phyloP scores from a whole-genome alignment of 1,284 basidiomycete species.

The Waitea zeae region DNA sequence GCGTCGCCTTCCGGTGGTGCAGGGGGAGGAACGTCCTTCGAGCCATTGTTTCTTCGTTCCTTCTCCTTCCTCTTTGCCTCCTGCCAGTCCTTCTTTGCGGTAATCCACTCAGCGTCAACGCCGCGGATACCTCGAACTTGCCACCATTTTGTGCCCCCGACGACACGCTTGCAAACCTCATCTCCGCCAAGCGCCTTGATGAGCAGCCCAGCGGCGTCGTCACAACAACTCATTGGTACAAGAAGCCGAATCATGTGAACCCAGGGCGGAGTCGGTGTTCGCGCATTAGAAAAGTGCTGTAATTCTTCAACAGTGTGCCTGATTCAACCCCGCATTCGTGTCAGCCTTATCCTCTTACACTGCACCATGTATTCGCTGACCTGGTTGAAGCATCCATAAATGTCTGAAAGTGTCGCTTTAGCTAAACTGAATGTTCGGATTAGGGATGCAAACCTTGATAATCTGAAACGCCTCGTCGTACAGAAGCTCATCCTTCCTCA shows the following conservation, averaged over 20 bases:
- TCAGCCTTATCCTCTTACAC: neutral
- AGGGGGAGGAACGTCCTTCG: neutral
- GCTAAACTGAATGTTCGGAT: slow-evolving; percentile 1
- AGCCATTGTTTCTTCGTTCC: neutral
- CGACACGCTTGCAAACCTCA: slow-evolving; percentile 51
- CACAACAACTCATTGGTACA: slow-evolving; percentile 61
- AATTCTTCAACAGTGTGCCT: slow-evolving; percentile 74
- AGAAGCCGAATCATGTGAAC: slow-evolving; percentile 63
- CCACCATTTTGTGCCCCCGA: slow-evolving; percentile 96
- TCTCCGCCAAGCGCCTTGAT: slow-evolving; percentile 77
- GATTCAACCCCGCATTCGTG: neutral
- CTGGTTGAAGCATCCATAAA: no score
- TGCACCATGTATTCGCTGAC: no score
- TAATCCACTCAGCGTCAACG: slow-evolving; percentile 85
- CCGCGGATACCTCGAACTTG: slow-evolving; percentile 46
- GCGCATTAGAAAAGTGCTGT: slow-evolving; percentile 73
- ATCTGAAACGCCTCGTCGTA: slow-evolving; percentile 74
- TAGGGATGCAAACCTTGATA: slow-evolving; percentile 43
- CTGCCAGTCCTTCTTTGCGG: slow-evolving; percentile 54
- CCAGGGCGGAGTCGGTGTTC: slow-evolving; percentile 81
- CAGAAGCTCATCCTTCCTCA: slow-evolving; percentile 61
- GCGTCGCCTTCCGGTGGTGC: slow-evolving; percentile 8
- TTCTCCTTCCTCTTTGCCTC: slow-evolving; percentile 44
- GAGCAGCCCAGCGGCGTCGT: slow-evolving; percentile 62
- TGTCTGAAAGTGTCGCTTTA: no score